Evolutionary conservation across 306 rosid genomes (phyloP).

Genomic region (Ochetophila trinervis): DNA sequence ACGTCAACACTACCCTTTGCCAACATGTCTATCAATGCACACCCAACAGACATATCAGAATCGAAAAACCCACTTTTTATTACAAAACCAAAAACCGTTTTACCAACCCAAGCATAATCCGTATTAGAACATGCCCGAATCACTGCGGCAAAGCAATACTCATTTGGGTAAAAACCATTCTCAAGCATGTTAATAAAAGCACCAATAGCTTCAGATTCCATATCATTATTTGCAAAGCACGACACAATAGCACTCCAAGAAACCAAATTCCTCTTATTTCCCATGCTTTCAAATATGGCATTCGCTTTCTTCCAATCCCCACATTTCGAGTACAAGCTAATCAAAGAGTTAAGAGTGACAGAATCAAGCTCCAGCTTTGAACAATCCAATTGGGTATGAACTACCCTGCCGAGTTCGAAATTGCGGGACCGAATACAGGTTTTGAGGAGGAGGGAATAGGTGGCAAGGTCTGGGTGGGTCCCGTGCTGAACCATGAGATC

Average conservation of each 20-base stretch:
- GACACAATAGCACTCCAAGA: conserved; percentile 27
- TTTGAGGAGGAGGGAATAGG: conserved; percentile 29
- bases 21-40: conserved; percentile 20
- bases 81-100: conserved; percentile 11
- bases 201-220: conserved; percentile 1
- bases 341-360: conserved; percentile 7
- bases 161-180: conserved; percentile 4
- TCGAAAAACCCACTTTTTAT: conserved; percentile 13
- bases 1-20: conserved; percentile 14
- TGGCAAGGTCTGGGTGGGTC: conserved; percentile 14
- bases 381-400: not conserved
- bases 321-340: conserved; percentile 24
- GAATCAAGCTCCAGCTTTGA: conserved; percentile 13
- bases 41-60: conserved; percentile 24
- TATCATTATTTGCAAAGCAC: conserved; percentile 20
- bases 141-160: conserved; percentile 23
- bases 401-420: conserved; percentile 18
- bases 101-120: not conserved
- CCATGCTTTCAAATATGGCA: conserved; percentile 7
- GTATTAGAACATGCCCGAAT: conserved; percentile 14
- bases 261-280: conserved; percentile 8
- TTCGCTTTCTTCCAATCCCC: not conserved
- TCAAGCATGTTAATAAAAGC: conserved; percentile 2
- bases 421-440: conserved; percentile 26
- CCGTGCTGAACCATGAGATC: conserved; percentile 12